Evolutionary conservation across 805 yeast genomes (phyloP).

Genomic region (Hermanozyma aechmeae): DNA sequence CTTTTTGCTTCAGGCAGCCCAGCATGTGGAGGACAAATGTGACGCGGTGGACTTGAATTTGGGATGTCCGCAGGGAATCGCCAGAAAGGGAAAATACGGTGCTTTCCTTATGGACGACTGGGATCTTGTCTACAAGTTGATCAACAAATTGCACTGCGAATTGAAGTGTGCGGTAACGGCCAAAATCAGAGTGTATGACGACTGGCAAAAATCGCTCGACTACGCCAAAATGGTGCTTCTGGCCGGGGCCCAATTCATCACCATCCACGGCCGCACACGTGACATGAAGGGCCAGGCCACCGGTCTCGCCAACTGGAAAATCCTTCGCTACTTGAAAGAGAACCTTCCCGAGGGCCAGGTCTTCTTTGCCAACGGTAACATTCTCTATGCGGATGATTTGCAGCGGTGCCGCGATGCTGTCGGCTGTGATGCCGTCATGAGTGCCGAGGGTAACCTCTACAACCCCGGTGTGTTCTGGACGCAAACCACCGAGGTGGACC

Average conservation of each 20-base stretch:
- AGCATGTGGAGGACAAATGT: slow-evolving; percentile 68
- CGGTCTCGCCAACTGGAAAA: slow-evolving; percentile 91
- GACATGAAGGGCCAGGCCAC: slow-evolving; percentile 97
- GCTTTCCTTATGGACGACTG: slow-evolving; percentile 96
- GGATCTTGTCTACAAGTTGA: slow-evolving; percentile 67
- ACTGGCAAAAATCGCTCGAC: slow-evolving; percentile 68
- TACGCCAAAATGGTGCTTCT: slow-evolving; percentile 83
- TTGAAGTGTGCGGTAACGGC: slow-evolving; percentile 88
- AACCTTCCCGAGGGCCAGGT: slow-evolving; percentile 74
- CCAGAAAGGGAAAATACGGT: slow-evolving; percentile 90
- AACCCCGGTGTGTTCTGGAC: slow-evolving; percentile 88
- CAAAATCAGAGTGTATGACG: slow-evolving; percentile 83
- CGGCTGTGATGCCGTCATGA: slow-evolving; percentile 87
- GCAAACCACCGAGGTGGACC: slow-evolving; percentile 41
- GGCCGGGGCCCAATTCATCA: slow-evolving; percentile 93
- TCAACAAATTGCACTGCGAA: slow-evolving; percentile 63
- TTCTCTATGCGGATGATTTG: slow-evolving; percentile 82
- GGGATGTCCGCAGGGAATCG: slow-evolving; percentile 98
- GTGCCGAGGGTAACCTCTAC: slow-evolving; percentile 90
- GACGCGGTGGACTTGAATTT: slow-evolving; percentile 94
- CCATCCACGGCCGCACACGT: slow-evolving; percentile 92
- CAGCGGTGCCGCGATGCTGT: slow-evolving; percentile 56
- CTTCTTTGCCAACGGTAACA: slow-evolving; percentile 89
- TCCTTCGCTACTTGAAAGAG: slow-evolving; percentile 65
- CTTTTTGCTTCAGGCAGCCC: slow-evolving; percentile 71